phyloP scores from a whole-genome alignment of 331 rosid genomes.

The Rhamnella rubrinervis region DNA sequence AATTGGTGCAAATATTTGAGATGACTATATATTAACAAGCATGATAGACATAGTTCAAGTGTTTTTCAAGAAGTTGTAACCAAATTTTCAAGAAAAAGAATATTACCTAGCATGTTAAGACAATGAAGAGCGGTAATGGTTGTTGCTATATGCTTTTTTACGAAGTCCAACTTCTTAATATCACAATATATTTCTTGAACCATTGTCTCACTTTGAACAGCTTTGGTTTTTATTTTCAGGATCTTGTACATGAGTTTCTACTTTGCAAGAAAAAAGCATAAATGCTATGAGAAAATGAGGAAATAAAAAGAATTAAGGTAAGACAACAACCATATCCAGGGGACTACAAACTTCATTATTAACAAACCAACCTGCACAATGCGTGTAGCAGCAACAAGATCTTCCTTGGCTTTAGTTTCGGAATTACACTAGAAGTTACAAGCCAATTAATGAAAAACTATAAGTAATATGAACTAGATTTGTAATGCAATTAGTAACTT shows the following conservation, averaged over 20 bases:
- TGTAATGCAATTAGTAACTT: background rate
- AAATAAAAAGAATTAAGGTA: background rate
- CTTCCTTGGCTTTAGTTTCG: slow-evolving; percentile 94
- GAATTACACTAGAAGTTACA: slow-evolving; percentile 81
- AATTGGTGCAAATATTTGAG: background rate
- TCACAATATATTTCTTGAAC: slow-evolving; percentile 98
- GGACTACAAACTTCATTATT: background rate
- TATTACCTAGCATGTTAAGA: slow-evolving; percentile 90
- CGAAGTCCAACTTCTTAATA: slow-evolving; percentile 94
- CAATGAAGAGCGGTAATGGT: slow-evolving; percentile 99
- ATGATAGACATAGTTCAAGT: background rate
- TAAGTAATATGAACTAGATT: slow-evolving; percentile 5
- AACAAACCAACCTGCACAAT: slow-evolving; percentile 69
- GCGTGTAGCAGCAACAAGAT: slow-evolving; percentile 92
- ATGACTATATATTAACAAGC: background rate
- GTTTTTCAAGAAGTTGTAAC: background rate
- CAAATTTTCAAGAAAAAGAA: background rate
- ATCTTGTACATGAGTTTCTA: slow-evolving; percentile 98
- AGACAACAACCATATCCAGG: slow-evolving; percentile 17
- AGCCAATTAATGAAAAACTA: slow-evolving; percentile 24
- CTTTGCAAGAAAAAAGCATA: slow-evolving; percentile 29
- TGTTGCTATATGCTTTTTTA: slow-evolving; percentile 96
- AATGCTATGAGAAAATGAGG: slow-evolving; percentile 5
- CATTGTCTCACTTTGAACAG: slow-evolving; percentile 99
- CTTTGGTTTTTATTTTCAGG: slow-evolving; percentile 91